These are phyloP conservation scores for Penicillium mononematosum DNA, from an alignment of 495 filamentous ascomycete species.

Conservation along the genomic window DNA sequence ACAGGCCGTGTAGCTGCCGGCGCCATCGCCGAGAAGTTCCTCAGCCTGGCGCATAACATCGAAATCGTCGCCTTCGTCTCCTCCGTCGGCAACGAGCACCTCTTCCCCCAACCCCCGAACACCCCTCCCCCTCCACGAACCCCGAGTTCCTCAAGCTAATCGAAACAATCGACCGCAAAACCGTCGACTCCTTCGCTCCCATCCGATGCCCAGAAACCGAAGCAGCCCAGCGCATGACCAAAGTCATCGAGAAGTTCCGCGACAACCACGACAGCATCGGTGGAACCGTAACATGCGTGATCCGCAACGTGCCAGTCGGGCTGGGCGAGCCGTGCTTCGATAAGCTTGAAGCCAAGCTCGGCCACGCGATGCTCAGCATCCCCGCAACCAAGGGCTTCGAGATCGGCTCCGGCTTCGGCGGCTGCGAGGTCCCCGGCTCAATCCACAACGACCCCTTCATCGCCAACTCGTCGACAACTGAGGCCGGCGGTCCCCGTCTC, in stretches of 20 bases:
- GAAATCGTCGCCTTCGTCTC: slow-evolving; percentile 91
- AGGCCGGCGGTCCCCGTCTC: slow-evolving; percentile 48
- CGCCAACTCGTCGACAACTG: slow-evolving; percentile 44
- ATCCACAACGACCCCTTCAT: slow-evolving; percentile 93
- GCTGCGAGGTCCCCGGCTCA: slow-evolving; percentile 83
- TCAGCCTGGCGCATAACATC: slow-evolving; percentile 73
- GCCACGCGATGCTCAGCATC: slow-evolving; percentile 95
- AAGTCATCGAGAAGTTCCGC: slow-evolving; percentile 74
- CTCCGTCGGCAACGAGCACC: slow-evolving; percentile 77
- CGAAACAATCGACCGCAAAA: slow-evolving; percentile 68
- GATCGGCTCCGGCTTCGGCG: slow-evolving; percentile 90
- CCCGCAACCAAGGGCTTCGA: slow-evolving; percentile 98
- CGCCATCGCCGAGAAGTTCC: slow-evolving; percentile 91
- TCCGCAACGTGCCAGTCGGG: slow-evolving; percentile 83
- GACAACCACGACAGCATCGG: slow-evolving; percentile 87
- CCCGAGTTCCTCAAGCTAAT: slow-evolving; percentile 78
- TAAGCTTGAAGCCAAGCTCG: slow-evolving; percentile 91
- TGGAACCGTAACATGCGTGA: slow-evolving; percentile 93
- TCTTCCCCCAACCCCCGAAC: slow-evolving; percentile 74
- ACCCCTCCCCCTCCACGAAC: slow-evolving; percentile 74
- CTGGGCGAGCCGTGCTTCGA: slow-evolving; percentile 95
- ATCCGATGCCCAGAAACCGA: slow-evolving; percentile 79
- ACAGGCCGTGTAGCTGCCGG: slow-evolving; percentile 86
- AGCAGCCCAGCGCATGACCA: slow-evolving; percentile 68
- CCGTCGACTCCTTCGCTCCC: slow-evolving; percentile 79